A percentile compares a stretch with the other conserved stretches of the same genome.
phyloP scores from a whole-genome alignment of 176 grass and related monocot genomes.

The Thinopyrum elongatum region DNA sequence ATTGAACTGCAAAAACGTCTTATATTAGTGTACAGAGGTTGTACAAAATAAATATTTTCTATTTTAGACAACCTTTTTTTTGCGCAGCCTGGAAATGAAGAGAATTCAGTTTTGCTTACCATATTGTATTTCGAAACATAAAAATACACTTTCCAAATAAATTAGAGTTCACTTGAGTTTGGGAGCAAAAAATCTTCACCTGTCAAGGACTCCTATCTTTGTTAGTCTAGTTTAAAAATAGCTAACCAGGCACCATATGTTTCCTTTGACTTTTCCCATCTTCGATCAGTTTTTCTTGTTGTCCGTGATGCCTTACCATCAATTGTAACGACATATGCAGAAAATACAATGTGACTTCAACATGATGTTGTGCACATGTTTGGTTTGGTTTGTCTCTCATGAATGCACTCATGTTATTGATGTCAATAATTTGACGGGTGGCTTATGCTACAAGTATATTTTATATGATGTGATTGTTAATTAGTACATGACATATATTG shows the following conservation, averaged over 20 bases:
- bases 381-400: neutral
- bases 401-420: neutral
- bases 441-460: neutral
- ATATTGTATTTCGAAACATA: neutral
- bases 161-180: neutral
- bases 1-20: too few relatives aligned
- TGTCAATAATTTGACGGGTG: neutral
- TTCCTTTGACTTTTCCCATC: neutral
- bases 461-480: constrained; percentile 2
- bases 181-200: neutral
- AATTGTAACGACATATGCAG: neutral
- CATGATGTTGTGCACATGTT: neutral
- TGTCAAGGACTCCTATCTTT: neutral
- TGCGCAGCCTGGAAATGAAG: neutral
- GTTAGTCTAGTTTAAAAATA: neutral
- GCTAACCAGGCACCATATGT: neutral
- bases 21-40: too few relatives aligned
- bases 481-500: neutral
- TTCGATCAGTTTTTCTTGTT: neutral
- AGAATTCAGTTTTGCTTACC: neutral
- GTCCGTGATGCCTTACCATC: neutral
- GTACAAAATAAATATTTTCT: neutral
- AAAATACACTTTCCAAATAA: neutral
- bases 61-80: neutral
- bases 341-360: neutral